Evolutionary conservation across 1,284 basidiomycete species (phyloP).

Genomic region (Marasmius sp.): DNA sequence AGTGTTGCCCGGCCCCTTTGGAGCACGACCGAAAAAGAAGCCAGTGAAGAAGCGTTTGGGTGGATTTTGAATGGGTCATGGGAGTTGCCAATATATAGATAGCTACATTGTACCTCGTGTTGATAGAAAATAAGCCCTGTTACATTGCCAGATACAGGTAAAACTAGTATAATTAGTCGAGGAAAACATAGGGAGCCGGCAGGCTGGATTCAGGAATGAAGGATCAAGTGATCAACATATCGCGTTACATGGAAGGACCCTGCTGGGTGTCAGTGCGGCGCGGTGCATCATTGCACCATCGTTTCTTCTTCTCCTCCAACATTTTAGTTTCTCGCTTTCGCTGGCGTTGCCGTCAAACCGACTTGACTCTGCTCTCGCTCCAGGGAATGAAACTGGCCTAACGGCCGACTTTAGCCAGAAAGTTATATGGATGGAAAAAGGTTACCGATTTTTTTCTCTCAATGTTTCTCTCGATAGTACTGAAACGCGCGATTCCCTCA

Average conservation of each 20-base stretch:
- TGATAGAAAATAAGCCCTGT: neutral
- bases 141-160: neutral
- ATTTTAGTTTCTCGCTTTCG: constrained; percentile 17
- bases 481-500: constrained; percentile 21
- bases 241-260: neutral
- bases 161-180: neutral
- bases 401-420: constrained; percentile 54
- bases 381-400: constrained; percentile 62
- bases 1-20: constrained; percentile 68
- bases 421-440: constrained; percentile 81
- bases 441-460: constrained; percentile 30
- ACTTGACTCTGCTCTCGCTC: constrained; percentile 40
- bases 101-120: neutral
- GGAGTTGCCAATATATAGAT: neutral
- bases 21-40: constrained; percentile 68
- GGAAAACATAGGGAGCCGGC: neutral
- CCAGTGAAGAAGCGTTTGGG: constrained; percentile 67
- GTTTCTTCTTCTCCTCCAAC: constrained; percentile 17
- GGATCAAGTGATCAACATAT: neutral
- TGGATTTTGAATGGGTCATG: constrained; percentile 55
- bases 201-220: neutral
- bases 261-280: neutral
- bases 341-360: constrained; percentile 18
- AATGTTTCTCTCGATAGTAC: neutral
- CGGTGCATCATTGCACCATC: constrained; percentile 3